phyloP scores from a whole-genome alignment of 495 filamentous ascomycete genomes.

The Sabuloglossum arenarium region DNA sequence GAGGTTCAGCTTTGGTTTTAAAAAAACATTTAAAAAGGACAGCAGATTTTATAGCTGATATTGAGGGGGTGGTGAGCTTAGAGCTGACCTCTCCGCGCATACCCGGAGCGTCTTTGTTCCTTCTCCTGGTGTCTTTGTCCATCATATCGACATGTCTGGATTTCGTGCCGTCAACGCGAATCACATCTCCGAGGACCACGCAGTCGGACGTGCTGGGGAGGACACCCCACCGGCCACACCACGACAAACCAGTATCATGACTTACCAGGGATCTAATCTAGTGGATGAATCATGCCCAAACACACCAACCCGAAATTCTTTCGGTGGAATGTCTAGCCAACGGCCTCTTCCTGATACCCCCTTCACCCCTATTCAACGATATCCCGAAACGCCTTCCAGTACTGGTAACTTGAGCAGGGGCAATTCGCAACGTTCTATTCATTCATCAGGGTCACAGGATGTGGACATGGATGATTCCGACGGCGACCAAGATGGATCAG shows the following conservation, averaged over 20 bases:
- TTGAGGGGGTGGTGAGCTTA: background rate
- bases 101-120: background rate
- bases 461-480: constrained; percentile 60
- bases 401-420: constrained; percentile 22
- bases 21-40: background rate
- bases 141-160: background rate
- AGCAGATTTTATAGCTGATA: background rate
- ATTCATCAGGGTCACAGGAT: constrained; percentile 51
- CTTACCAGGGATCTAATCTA: background rate
- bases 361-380: background rate
- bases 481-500: constrained; percentile 51
- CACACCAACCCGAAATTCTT: background rate
- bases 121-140: background rate
- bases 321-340: constrained; percentile 1
- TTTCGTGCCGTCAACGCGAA: constrained; percentile 3
- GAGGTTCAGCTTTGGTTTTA: background rate
- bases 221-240: constrained; percentile 2
- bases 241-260: background rate
- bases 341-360: constrained; percentile 2
- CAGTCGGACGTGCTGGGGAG: background rate
- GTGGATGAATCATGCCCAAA: constrained; percentile 3
- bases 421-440: constrained; percentile 38
- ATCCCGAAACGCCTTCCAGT: background rate
- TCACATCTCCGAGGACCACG: background rate
- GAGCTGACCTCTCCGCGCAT: background rate